Evolutionary conservation across 2,329 filamentous ascomycete genomes (phyloP), one percentile per base, ranked within the genome.

Genomic region (Pseudonectria buxi): DNA sequence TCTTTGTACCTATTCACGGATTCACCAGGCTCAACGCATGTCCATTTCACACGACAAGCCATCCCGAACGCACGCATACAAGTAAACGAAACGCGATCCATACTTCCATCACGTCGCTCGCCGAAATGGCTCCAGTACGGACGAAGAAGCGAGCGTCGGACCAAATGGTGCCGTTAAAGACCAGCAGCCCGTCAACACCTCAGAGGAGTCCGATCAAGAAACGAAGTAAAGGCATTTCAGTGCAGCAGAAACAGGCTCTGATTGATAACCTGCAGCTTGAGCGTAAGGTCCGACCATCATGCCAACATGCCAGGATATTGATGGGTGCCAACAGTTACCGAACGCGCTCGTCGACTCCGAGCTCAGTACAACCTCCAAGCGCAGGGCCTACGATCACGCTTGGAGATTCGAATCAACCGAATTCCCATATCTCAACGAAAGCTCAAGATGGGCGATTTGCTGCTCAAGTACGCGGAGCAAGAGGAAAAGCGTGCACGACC

Each of bases 361-460:
- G 83, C 89, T 6, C 88, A 94, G 58, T 95, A 94, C 65, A 82
- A 83, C 40, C 74, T 94, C 9, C 89, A 95, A 61, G 85, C 88
- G 14, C 84, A 90, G 59, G 85, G 85, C 44, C 73, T 96, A 26
- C 78, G 84, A 42, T 81, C 87, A 41, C 82, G 90, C 42, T 82
- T 98, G 34, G 89, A 95, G 61, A 84, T 94, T 65, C 85, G 92
- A 63, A 76, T 96, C 59, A 95, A 95, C 57, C 81, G 92, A 35
- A 92, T 96, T 34, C 92, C 92, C 7, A 75, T 78, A 50, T 74
- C 81, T 12, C 65, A 95, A 44, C 81, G 90, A 40, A 85, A 83
- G 54, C 72, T 78, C 43, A 94, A 78, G 38, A 90, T 98, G 72
- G 79, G 80, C 37, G 89, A 95, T 29, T 69, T 96, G 7, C 58